Conservation (phyloP, 2,329 filamentous ascomycete species). For the Hypoxylon sp. region DNA sequence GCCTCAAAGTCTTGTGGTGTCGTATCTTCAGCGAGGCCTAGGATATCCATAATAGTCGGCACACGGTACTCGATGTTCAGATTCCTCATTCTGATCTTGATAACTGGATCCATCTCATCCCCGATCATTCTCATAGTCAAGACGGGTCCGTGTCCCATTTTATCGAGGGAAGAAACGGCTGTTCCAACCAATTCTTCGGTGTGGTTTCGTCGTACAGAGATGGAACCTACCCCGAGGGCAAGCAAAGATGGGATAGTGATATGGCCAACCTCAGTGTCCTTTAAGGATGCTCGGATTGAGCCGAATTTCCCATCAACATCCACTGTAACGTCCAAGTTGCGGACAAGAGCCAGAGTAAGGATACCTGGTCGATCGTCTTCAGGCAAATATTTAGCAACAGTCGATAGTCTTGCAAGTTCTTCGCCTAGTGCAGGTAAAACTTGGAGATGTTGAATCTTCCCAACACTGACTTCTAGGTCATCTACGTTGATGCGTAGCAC, state of each 20-base stretch:
- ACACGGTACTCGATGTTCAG: slow-evolving; percentile 91
- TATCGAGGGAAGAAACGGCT: slow-evolving; percentile 51
- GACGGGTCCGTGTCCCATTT: slow-evolving; percentile 63
- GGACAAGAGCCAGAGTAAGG: slow-evolving; percentile 78
- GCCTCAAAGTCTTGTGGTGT: slow-evolving; percentile 81
- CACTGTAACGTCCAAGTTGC: slow-evolving; percentile 72
- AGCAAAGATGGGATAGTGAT: slow-evolving; percentile 88
- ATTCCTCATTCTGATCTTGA: slow-evolving; percentile 90
- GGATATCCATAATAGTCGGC: slow-evolving; percentile 82
- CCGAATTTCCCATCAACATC: slow-evolving; percentile 80
- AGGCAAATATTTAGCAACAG: slow-evolving; percentile 92
- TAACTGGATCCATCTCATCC: slow-evolving; percentile 91
- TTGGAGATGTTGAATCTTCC: slow-evolving; percentile 74
- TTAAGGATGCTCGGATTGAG: slow-evolving; percentile 68
- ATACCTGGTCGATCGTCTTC: slow-evolving; percentile 95
- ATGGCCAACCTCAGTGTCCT: slow-evolving; percentile 79
- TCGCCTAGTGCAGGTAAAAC: slow-evolving; percentile 79
- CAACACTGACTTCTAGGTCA: slow-evolving; percentile 73
- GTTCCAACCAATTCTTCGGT: slow-evolving; percentile 80
- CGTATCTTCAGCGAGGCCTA: slow-evolving; percentile 77
- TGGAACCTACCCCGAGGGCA: slow-evolving; percentile 78
- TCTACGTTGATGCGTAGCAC: slow-evolving; percentile 81
- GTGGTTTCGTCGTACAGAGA: slow-evolving; percentile 75
- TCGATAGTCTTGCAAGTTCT: slow-evolving; percentile 86
- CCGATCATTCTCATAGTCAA: slow-evolving; percentile 92